A percentile compares a stretch with the other conserved stretches of the same genome.
Evolutionary conservation across 257 asterid species (phyloP).

Genomic region (Solanum dulcamara): DNA sequence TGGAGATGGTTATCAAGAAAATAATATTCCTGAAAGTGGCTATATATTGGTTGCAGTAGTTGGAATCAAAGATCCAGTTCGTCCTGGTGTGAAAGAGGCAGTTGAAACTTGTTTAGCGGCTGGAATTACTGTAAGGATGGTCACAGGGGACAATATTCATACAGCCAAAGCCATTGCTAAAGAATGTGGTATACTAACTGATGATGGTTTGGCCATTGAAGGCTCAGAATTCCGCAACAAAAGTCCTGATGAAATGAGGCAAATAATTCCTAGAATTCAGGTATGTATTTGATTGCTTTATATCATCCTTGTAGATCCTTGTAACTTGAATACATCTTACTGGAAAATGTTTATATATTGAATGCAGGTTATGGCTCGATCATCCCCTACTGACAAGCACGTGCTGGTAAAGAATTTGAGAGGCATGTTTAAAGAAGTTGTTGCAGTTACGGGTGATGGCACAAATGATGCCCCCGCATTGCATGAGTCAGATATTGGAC

Average conservation of each 20-base stretch:
- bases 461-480: slow-evolving; percentile 45
- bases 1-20: slow-evolving; percentile 23
- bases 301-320: not conserved
- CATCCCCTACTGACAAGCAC: slow-evolving; percentile 92
- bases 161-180: slow-evolving; percentile 94
- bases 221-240: slow-evolving; percentile 70
- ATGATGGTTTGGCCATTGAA: slow-evolving; percentile 67
- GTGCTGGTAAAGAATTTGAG: slow-evolving; percentile 64
- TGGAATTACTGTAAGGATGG: slow-evolving; percentile 88
- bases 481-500: slow-evolving; percentile 40
- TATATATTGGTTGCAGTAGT: slow-evolving; percentile 72
- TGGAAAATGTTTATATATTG: slow-evolving; percentile 7
- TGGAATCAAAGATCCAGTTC: slow-evolving; percentile 96
- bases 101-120: slow-evolving; percentile 76
- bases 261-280: slow-evolving; percentile 69
- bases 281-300: slow-evolving; percentile 17
- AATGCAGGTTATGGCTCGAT: slow-evolving; percentile 91
- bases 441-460: slow-evolving; percentile 68
- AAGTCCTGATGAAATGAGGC: slow-evolving; percentile 54
- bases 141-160: slow-evolving; percentile 89
- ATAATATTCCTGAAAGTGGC: slow-evolving; percentile 54
- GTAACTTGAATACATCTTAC: not conserved
- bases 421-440: slow-evolving; percentile 62
- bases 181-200: slow-evolving; percentile 86
- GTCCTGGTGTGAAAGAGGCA: slow-evolving; percentile 86